Base-by-base conservation (phyloP, 228 moss, liverwort and hornwort species). In the Sphagnum magellanicum region DNA sequence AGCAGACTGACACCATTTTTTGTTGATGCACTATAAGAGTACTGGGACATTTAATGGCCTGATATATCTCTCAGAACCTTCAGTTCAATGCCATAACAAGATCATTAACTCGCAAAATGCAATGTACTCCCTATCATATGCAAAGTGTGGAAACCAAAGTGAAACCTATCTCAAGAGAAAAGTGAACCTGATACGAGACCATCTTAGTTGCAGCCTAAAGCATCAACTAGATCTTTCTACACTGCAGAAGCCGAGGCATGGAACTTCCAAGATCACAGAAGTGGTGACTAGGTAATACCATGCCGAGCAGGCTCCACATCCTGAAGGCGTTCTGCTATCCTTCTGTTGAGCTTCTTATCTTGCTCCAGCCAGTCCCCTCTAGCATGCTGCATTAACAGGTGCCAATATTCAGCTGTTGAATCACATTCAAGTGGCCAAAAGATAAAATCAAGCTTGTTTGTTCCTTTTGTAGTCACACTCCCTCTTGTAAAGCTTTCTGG, bases 311-410 rank as follows among this genome's bases (percentile, higher is more conserved):
- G 93, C 72, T 93, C 93, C 74, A 97, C 67, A 57, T 97, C 93
- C 75, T 83, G 83, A 75, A 97, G 74, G 52, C 91, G 97, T 53
- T 93, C 93, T 66, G 67, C 70, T 60, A 97, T 78, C 74, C 93
- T 88, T 70, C 88, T 74, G 72, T 80, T 93, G 0, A 97, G 87
- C 74, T 97, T 91, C 72, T 75, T 87, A 74, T 97, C 97, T 74
- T 97, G 97, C 50, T 84, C 90, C 74, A 87, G 91, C 97, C 97
- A 97, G 70, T 93, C 97, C 80, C 93, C 93, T 79, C 86, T 88
- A 67, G 84, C 78, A 84, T 93, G 84, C 97, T 97, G 91, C 78
- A 65, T 32, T 32, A 32, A 32, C 32, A 32, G 32, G 32, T 32
- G 3, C 32, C 32, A 32, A 32, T 32, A 32, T 32, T 32, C 32